These are phyloP conservation scores for Bipolaris zeicola DNA, from an alignment of 2,329 filamentous ascomycete species.

Conservation along the genomic window DNA sequence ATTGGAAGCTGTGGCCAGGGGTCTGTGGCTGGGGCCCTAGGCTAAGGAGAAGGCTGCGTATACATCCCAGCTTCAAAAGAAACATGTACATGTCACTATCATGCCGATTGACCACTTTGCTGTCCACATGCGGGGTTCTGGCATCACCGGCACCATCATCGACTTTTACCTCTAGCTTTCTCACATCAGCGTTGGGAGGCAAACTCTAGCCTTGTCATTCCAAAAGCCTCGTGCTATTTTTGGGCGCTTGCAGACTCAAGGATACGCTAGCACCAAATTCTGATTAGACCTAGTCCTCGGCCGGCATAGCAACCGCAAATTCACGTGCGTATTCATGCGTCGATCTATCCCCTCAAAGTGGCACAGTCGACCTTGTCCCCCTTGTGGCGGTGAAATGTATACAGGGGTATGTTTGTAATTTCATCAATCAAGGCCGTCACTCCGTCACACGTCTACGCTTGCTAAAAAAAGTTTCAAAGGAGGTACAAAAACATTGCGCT, in stretches of 20 bases:
- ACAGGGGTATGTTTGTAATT: background rate
- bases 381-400: background rate
- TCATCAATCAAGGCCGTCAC: background rate
- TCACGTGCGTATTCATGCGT: slow-evolving; percentile 15
- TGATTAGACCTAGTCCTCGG: slow-evolving; percentile 20
- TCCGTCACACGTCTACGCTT: slow-evolving; percentile 14
- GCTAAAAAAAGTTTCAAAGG: slow-evolving; percentile 20
- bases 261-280: slow-evolving; percentile 20
- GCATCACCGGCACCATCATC: background rate
- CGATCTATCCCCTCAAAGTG: slow-evolving; percentile 9
- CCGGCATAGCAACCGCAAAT: slow-evolving; percentile 19
- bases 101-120: background rate
- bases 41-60: slow-evolving; percentile 4
- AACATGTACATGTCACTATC: background rate
- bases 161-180: background rate
- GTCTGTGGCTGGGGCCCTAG: slow-evolving; percentile 24
- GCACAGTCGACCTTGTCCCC: slow-evolving; percentile 1
- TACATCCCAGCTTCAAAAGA: background rate
- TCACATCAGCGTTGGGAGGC: slow-evolving; percentile 24
- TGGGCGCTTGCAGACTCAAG: slow-evolving; percentile 15
- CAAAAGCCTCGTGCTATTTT: slow-evolving; percentile 35
- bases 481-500: slow-evolving; percentile 6
- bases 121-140: background rate
- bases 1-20: slow-evolving; percentile 18
- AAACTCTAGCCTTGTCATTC: slow-evolving; percentile 15